Evolutionary conservation across 352 stramenopile species (phyloP), one percentile per base, ranked within the genome.

Genomic region (Globisporangium alternatum): DNA sequence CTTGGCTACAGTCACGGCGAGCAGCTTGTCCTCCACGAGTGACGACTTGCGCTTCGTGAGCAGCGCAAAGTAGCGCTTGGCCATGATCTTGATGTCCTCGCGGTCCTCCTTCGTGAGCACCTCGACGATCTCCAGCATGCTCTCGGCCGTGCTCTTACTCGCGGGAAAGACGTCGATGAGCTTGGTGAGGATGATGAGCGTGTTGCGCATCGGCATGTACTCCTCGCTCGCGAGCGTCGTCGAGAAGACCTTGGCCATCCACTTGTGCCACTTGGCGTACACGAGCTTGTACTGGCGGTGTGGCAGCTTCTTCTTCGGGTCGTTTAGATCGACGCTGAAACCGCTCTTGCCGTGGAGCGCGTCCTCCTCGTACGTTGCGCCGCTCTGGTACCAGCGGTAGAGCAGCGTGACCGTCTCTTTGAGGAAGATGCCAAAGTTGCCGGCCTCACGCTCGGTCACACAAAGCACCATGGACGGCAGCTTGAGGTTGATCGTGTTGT

Each of bases 11-110:
- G 71, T 59, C 33, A 55, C 51, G 12, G 28, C 19, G 15, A 94
- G 60, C 25, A 83, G 62, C 54, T 80, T 86, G 39, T 93, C 83
- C 15, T 94, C 86, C 0, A 83, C 69, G 1, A 95, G 77, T 2
- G 85, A 79, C 2, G 63, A 49, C 60, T 91, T 91, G 39, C 83
- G 75, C 66, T 94, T 93, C 22, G 83, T 91, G 21, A 96, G 66
- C 21, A 96, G 64, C 37, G 85, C 84, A 60, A 80, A 91, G 69
- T 96, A 96, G 7, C 88, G 82, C 58, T 89, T 89, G 17, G 88
- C 86, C 88, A 96, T 96, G 52, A 95, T 93, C 75, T 96, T 95
- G 44, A 96, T 86, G 63, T 96, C 88, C 66, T 95, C 86, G 10
- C 83, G 80, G 7, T 94, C 82, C 64, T 96, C 86, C n/a, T 86